Evolutionary conservation across 176 grass and related monocot species (phyloP), one percentile per base, ranked within the genome.

Genomic region (Lolium multiflorum): DNA sequence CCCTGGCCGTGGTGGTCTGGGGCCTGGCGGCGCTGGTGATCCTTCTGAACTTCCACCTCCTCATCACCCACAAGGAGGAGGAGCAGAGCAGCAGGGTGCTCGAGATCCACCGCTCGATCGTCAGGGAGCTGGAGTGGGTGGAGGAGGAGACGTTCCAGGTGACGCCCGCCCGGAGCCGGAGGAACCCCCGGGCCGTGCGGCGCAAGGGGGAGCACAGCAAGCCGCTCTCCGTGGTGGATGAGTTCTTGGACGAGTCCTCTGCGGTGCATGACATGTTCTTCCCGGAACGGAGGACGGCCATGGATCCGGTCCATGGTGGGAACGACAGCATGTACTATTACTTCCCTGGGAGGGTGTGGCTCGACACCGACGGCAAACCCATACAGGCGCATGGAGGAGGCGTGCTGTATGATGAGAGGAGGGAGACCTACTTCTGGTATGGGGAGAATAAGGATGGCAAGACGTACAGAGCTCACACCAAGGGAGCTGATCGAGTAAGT

Each of bases 331-430:
- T 73, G 59, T 81, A 92, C 78, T 89, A 87, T 79, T 97, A 85
- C 82, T 91, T 87, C 81, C 90, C 97, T 0, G 97, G 97, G 35
- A 87, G 85, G 68, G 49, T 99, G 80, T 99, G 97, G 97, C 85
- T 97, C 24, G 97, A 99, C 82, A 99, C 89, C 12, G 92, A 97
- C 62, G 97, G 97, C 22, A 96, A 97, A 6, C 94, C 92, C 24
- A 97, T 97, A 82, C 97, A 99, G 77, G 94, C 94, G 9, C 97
- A 99, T 72, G 97, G 97, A 77, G 97, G 97, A 8, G 97, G 97
- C 65, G 77, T 99, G 68, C 80, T 97, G n/a, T 99, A 89, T 79
- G 94, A 99, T 55, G 79, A 93, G 35, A 91, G 37, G 37, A 91
- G 71, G 2, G 57, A 86, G 51, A 90, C 82, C 25, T 94, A 93